Base-by-base conservation (phyloP, 805 yeast genomes). In the Candida arabinofermentans region DNA sequence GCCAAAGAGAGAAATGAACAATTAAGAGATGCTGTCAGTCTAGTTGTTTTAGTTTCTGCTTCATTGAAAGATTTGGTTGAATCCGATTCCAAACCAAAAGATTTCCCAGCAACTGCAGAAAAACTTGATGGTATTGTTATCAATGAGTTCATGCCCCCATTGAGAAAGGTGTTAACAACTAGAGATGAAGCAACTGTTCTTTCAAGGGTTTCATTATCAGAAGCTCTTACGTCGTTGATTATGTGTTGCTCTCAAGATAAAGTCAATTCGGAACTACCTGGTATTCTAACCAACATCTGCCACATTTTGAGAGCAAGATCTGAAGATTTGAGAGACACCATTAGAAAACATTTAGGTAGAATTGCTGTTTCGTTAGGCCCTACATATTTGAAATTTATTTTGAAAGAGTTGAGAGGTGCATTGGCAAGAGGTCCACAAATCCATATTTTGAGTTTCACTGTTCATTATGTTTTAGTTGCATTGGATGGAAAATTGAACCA, bases 391-490 rank as follows among this genome's bases (percentile, higher is more conserved):
- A 71, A 74, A 41, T 88, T 89, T 57, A 76, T 93, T 37, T 65
- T 93, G 19, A 75, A 76, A 43, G 98, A 93, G 58, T 71, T 93
- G 54, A 80, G 76, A 49, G 65, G 83, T 16, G 95, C 97, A 0
- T 69, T 91, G 40, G 74, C 83, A 5, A 72, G 95, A 57, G 99
- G 99, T 21, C 86, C 96, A 12, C 98, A 93, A 59, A 77, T 89
- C 40, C 99, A 93, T 64, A 88, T 93, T 44, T 75, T 93, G 53
- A 88, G 96, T 55, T 93, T 70, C 64, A 86, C 97, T 1, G 77
- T 87, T 5, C 96, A 93, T 62, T 70, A 80, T 37, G 64, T 91
- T 29, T 63, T 93, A 40, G 75, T 75, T 2, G 71, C 77, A 8
- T 64, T 86, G 49, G 46, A 50, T 4, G 47, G 45, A 6, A 34